Conservation (phyloP, 2,329 filamentous ascomycete genomes). For the Aspergillus latus region DNA sequence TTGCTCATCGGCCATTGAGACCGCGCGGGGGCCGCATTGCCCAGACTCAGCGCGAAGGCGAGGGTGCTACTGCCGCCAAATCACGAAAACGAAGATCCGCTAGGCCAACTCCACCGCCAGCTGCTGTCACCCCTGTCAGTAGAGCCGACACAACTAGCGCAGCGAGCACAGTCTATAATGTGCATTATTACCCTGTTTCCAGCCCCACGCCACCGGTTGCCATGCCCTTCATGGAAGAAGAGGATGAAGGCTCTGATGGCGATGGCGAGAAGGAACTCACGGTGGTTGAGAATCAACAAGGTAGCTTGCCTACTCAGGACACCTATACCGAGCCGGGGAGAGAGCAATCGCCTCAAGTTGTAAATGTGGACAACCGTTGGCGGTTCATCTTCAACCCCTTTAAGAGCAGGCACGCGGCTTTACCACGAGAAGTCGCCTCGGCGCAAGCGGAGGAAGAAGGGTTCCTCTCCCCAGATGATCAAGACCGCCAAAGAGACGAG, state of each 20-base stretch:
- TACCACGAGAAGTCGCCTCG: slow-evolving; percentile 60
- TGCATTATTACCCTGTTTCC: slow-evolving; percentile 59
- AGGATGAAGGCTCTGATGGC: slow-evolving; percentile 27
- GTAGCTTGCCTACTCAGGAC: slow-evolving; percentile 17
- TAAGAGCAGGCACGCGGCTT: slow-evolving; percentile 56
- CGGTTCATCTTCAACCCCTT: slow-evolving; percentile 57
- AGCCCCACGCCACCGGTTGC: slow-evolving; percentile 48
- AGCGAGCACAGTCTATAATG: slow-evolving; percentile 63
- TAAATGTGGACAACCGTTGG: slow-evolving; percentile 44
- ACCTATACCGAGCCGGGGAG: slow-evolving; percentile 24
- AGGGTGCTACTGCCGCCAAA: slow-evolving; percentile 18
- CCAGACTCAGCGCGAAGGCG: slow-evolving; percentile 15
- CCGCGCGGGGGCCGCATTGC: slow-evolving; percentile 32
- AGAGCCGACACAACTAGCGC: slow-evolving; percentile 62
- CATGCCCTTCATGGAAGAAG: slow-evolving; percentile 36
- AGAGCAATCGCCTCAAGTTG: slow-evolving; percentile 34
- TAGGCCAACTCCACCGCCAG: slow-evolving; percentile 47
- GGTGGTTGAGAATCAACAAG: slow-evolving; percentile 14
- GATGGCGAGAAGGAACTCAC: slow-evolving; percentile 27
- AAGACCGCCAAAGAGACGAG: slow-evolving; percentile 40
- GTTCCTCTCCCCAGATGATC: slow-evolving; percentile 17
- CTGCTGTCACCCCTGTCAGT: slow-evolving; percentile 57
- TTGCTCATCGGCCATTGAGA: slow-evolving; percentile 39
- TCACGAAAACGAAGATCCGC: slow-evolving; percentile 19
- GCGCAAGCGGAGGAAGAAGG: slow-evolving; percentile 52